Conservation (phyloP, 257 asterid genomes). For the Solanum pinnatisectum region DNA sequence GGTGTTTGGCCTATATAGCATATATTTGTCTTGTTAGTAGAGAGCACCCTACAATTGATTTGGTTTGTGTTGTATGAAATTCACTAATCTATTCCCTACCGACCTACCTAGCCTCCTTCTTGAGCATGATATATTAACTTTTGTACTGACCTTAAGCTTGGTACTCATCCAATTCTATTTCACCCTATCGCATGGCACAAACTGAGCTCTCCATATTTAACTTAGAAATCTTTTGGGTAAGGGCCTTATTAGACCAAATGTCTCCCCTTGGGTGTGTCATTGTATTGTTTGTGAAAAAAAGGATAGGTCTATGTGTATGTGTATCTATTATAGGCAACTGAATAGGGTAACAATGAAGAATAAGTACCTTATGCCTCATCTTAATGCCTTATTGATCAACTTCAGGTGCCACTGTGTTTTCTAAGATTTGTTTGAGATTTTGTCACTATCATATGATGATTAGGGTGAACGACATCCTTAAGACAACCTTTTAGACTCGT, state of each 20-base stretch:
- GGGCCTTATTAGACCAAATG: not conserved
- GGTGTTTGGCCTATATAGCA: not conserved
- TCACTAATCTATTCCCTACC: not conserved
- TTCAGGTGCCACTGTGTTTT: not conserved
- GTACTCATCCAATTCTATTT: too few relatives aligned
- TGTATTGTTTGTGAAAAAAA: not conserved
- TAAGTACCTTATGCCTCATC: not conserved
- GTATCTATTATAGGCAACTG: too few relatives aligned
- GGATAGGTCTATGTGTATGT: not conserved
- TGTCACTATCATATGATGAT: not conserved
- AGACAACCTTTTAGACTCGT: not conserved
- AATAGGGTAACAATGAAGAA: not conserved
- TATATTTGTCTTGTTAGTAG: not conserved
- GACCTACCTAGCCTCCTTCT: not conserved
- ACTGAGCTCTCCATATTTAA: not conserved
- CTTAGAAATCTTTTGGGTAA: not conserved
- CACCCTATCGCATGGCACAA: not conserved
- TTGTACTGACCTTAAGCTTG: not conserved
- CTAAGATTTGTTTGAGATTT: not conserved
- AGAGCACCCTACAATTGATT: not conserved
- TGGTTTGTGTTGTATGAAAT: not conserved
- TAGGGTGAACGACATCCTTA: not conserved
- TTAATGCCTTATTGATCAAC: not conserved
- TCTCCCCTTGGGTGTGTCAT: not conserved
- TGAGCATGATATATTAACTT: not conserved